Evolutionary conservation across 2,329 filamentous ascomycete species (phyloP), one percentile per base, ranked within the genome.

Genomic region (Hypocreales sp.): DNA sequence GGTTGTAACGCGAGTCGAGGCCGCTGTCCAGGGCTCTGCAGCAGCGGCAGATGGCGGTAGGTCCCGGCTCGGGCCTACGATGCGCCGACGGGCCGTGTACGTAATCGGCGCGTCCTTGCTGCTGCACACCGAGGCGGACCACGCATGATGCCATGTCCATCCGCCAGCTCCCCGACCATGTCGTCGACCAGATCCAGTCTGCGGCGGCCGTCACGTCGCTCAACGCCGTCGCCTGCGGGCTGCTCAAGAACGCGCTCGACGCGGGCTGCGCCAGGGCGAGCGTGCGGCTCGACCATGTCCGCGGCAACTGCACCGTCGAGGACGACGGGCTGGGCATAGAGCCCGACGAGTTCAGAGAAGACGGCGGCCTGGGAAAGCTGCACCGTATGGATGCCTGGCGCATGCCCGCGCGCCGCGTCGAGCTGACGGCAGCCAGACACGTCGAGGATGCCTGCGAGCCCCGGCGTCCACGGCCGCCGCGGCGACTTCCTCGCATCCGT

Each of bases 211-310:
- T 95, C 39, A 79, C 73, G 2, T 78, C 73, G 24, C 59, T 95
- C 18, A 77, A 76, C 39, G 67, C 58, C 15, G 83, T 80, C 5
- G 58, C 81, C 10, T 58, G 72, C 30, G 80, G 79, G 24, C 63
- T 95, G 8, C 40, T 92, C 15, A 72, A 78, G 47, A 98, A 98
- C 48, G 72, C 83, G 1, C 61, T 98, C 9, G 90, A 98, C 56
- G 82, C 84, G 4, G 56, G 58, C 24, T 76, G 86, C 11, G 64
- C 60, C 19, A 78, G 64, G 30, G 55, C 94, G 35, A 68, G 68
- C 28, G 59, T 92, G 29, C 66, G 63, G 1, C 58, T 93, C 14
- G 79, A 94, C 51, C 83, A 82, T 45, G 50, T 54, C 28, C 72
- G 76, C 15, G 87, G 84, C 5, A 72, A 67, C 38, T 93, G 86